These are phyloP conservation scores for Geotrichum klebahnii DNA, from an alignment of 1,139 yeast species.

Conservation along the genomic window DNA sequence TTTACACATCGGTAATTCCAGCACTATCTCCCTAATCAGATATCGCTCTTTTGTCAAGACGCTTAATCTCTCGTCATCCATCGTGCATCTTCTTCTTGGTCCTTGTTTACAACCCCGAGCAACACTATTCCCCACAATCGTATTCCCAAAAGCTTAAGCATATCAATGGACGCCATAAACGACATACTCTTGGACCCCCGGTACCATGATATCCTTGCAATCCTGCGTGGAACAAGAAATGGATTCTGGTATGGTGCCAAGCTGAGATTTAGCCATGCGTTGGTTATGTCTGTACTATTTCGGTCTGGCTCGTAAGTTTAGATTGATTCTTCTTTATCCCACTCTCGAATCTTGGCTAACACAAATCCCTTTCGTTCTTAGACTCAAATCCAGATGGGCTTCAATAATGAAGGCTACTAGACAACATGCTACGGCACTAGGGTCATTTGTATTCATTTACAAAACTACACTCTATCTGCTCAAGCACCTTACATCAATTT, in stretches of 20 bases:
- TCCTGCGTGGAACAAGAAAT: conserved; percentile 40
- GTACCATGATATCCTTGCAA: conserved; percentile 38
- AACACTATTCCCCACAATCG: neutral
- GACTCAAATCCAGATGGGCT: conserved; percentile 44
- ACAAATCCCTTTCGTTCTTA: conserved; percentile 34
- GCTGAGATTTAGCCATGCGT: conserved; percentile 67
- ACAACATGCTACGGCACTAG: conserved; percentile 65
- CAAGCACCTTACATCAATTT: no score
- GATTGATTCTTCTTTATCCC: conserved; percentile 2
- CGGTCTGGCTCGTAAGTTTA: conserved; percentile 40
- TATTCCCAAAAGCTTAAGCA: neutral
- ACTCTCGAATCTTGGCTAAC: neutral
- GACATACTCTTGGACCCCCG: conserved; percentile 34
- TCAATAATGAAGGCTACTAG: conserved; percentile 56
- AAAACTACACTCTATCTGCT: conserved; percentile 42
- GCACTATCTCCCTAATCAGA: no score
- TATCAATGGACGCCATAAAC: conserved; percentile 19
- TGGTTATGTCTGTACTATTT: conserved; percentile 59
- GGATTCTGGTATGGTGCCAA: conserved; percentile 67
- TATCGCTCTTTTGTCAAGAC: neutral
- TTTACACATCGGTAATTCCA: no score
- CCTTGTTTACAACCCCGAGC: neutral
- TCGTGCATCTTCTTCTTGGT: neutral
- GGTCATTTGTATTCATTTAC: conserved; percentile 62
- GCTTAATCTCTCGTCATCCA: neutral